phyloP scores from a whole-genome alignment of 2,329 filamentous ascomycete species.

The Aspergillus sp. region DNA sequence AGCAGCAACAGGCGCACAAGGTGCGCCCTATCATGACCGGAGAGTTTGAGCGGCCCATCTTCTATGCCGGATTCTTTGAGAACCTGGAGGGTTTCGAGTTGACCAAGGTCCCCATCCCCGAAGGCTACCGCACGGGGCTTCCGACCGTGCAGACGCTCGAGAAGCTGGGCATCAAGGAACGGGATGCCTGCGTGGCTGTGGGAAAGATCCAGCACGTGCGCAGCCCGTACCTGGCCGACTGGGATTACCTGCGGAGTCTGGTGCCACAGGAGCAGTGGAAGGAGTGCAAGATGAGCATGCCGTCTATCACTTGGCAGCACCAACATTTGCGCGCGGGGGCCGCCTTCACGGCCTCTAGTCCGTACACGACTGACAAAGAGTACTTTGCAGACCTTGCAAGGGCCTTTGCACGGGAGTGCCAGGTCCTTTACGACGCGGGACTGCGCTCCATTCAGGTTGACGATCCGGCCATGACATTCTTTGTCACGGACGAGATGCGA shows the following conservation, averaged over 20 bases:
- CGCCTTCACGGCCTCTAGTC: conserved; percentile 52
- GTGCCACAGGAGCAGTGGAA: conserved; percentile 59
- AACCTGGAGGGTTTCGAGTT: conserved; percentile 23
- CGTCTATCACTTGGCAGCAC: conserved; percentile 65
- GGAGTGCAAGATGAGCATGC: conserved; percentile 63
- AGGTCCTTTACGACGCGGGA: conserved; percentile 59
- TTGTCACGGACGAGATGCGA: conserved; percentile 58
- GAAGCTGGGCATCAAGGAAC: not conserved
- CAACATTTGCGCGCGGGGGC: conserved; percentile 54
- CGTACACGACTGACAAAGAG: conserved; percentile 55
- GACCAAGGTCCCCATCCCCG: conserved; percentile 7
- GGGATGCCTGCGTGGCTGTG: conserved; percentile 6
- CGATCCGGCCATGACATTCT: conserved; percentile 54
- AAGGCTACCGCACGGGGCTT: conserved; percentile 2
- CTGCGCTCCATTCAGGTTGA: conserved; percentile 64
- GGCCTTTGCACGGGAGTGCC: conserved; percentile 60
- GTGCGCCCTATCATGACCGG: conserved; percentile 26
- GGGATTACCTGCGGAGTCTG: conserved; percentile 48
- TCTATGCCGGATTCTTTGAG: conserved; percentile 29
- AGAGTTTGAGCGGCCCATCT: conserved; percentile 27
- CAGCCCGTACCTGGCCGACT: conserved; percentile 51
- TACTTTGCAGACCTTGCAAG: conserved; percentile 63
- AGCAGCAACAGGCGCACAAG: conserved; percentile 22
- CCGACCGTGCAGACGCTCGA: not conserved
- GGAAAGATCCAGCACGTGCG: conserved; percentile 4